Conservation (phyloP, 1,284 basidiomycete species). For the Ustilago xerochloae region DNA sequence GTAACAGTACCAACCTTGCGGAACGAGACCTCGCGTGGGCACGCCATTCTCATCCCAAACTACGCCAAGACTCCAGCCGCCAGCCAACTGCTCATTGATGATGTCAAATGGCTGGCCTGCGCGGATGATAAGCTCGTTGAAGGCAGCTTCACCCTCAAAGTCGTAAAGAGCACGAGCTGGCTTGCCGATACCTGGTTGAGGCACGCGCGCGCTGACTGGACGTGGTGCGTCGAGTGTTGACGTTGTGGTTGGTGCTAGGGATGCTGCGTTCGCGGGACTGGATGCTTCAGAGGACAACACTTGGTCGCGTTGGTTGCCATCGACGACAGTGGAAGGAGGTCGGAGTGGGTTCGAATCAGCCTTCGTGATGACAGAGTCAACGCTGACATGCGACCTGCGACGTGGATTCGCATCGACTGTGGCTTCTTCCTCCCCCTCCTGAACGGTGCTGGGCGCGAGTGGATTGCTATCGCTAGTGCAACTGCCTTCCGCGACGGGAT, state of each 20-base stretch:
- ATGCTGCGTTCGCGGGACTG: neutral
- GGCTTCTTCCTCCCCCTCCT: conserved; percentile 10
- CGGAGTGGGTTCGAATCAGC: conserved; percentile 1
- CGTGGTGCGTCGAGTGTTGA: conserved; percentile 11
- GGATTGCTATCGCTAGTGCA: neutral
- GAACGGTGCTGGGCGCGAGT: neutral
- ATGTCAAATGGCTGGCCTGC: conserved; percentile 58
- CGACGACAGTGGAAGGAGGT: conserved; percentile 20
- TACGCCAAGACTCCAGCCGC: conserved; percentile 58
- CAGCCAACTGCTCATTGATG: conserved; percentile 53
- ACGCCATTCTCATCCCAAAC: conserved; percentile 37
- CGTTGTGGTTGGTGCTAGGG: neutral
- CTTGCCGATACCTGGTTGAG: conserved; percentile 39
- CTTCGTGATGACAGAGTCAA: neutral
- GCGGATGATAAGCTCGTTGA: conserved; percentile 55
- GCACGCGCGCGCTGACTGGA: conserved; percentile 12
- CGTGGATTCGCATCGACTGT: conserved; percentile 14
- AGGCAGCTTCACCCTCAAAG: conserved; percentile 53
- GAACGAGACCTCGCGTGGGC: conserved; percentile 52
- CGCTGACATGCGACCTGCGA: neutral
- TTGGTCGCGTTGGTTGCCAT: neutral
- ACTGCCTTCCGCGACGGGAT: too few species aligned
- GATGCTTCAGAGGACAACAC: neutral
- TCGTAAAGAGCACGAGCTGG: conserved; percentile 57
- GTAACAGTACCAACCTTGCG: conserved; percentile 56